A percentile compares a stretch with the other conserved stretches of the same genome.
phyloP scores from a whole-genome alignment of 139 green algal genomes.

The Tetradesmus obliquus region DNA sequence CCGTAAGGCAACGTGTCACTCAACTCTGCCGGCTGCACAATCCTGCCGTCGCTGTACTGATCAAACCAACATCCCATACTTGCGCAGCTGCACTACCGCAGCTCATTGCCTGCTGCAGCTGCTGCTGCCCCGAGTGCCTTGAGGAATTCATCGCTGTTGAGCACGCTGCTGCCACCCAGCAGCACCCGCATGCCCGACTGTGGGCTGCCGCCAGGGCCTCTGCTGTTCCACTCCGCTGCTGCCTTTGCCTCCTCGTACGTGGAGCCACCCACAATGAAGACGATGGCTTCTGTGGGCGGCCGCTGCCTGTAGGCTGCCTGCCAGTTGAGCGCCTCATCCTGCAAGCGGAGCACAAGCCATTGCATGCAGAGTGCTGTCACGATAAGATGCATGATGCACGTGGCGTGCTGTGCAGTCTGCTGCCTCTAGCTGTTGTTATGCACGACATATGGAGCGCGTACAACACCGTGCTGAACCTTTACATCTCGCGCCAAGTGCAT shows the following conservation, averaged over 20 bases:
- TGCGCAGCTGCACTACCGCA: background rate
- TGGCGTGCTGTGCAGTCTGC: no score
- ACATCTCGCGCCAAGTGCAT: no score
- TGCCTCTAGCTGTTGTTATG: no score
- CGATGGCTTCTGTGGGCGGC: slow-evolving; percentile 83
- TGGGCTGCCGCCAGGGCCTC: slow-evolving; percentile 47
- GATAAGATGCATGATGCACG: no score
- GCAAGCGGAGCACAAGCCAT: background rate
- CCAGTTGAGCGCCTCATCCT: slow-evolving; percentile 65
- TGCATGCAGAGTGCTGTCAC: background rate
- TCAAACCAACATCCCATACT: no score
- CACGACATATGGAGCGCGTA: no score
- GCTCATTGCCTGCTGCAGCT: background rate
- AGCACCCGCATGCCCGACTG: slow-evolving; percentile 72
- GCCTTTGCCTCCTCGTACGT: slow-evolving; percentile 94
- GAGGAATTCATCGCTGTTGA: slow-evolving; percentile 82
- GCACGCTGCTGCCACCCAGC: slow-evolving; percentile 87
- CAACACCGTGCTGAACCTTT: no score
- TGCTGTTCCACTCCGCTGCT: slow-evolving; percentile 63
- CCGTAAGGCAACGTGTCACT: no score
- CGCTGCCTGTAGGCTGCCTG: slow-evolving; percentile 57
- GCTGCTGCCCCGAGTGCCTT: slow-evolving; percentile 48
- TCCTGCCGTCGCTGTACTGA: no score
- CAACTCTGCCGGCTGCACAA: no score
- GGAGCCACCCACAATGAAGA: slow-evolving; percentile 96